Evolutionary conservation across 345 rosid genomes (phyloP), one percentile per base, ranked within the genome.

Genomic region (Populus deltoides): DNA sequence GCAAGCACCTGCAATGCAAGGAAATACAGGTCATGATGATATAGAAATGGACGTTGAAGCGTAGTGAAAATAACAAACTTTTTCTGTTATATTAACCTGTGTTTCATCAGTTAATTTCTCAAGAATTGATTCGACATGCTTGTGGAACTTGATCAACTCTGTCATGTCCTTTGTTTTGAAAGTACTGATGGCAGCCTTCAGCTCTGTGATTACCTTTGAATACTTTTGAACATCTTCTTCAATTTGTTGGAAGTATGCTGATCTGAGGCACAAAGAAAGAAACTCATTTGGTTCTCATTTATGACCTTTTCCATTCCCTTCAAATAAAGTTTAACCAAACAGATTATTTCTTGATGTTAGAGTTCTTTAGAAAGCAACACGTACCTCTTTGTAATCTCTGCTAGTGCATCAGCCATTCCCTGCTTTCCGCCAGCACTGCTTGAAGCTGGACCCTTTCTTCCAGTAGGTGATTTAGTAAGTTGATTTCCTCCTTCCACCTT

Each of bases 331-430:
- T 45, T 2, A 31, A 53, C 45, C 27, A 22, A n/a, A 24, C 67
- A 59, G 43, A 70, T 11, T 47, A 22, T 1, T 68, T 43, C 35
- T 73, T 29, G 6, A 49, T 65, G 29, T 47, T 22, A 38, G 71
- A 70, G 8, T 67, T 35, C 59, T 68, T 75, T 12, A 63, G 36
- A n/a, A 67, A 70, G 39, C 49, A 41, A 41, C 10, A 2, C 45
- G 41, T 80, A 87, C 91, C 97, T 91, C 84, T 89, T 94, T 43
- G 98, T 92, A 83, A 91, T 94, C 88, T 96, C 98, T 53, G 97
- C 95, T 12, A 96, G 87, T 53, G 99, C 98, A 86, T 94, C 99
- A 47, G 99, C 97, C 97, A 96, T 90, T 81, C 97, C 98, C 88
- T 93, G 93, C 79, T 94, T 91, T 65, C 92, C 97, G 67, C 89